Evolutionary conservation across 2,329 filamentous ascomycete genomes (phyloP), one percentile per base, ranked within the genome.

Genomic region (Bipolaris zeicola): DNA sequence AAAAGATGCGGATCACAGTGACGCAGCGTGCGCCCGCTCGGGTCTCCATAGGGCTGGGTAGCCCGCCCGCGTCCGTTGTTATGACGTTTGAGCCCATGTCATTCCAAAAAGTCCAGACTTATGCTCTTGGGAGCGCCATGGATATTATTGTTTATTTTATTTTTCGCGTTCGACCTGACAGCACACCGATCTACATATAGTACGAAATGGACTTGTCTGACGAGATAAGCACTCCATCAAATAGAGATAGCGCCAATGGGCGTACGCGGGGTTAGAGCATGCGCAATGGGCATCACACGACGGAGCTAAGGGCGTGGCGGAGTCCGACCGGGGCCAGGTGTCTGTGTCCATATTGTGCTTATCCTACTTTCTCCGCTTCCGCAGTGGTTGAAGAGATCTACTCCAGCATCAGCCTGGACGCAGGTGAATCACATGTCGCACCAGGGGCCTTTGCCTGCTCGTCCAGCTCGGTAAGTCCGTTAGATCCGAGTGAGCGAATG

Each of bases 31-130:
- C 41, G 38, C 44, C 36, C 20, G 18, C 33, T 34, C 33, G 33
- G 11, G 46, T 36, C 33, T 53, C 22, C 45, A 43, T 62, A 62
- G 55, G 52, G 60, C 52, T 55, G 43, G 18, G 13, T 60, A 56
- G 44, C 53, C 57, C 62, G 57, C 50, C 46, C 52, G 46, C 46
- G 26, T 50, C 57, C 50, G 49, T 52, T 48, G 49, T 52, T 49
- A 48, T 33, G 49, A 52, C 43, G 33, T 46, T 44, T 38, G 18
- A 52, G 16, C 18, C 34, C 28, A 46, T 52, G 34, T 42, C 36
- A 52, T 56, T 13, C 14, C 18, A 31, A 6, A 20, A 20, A 37
- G 13, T 33, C 43, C 31, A 50, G 24, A 48, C 33, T 22, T 14
- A 22, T 18, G 2, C 10, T 6, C 26, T 10, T 3, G 7, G 5